These are phyloP conservation scores for Phanerodontia chrysosporium DNA, from an alignment of 768 basidiomycete species.

Conservation along the genomic window DNA sequence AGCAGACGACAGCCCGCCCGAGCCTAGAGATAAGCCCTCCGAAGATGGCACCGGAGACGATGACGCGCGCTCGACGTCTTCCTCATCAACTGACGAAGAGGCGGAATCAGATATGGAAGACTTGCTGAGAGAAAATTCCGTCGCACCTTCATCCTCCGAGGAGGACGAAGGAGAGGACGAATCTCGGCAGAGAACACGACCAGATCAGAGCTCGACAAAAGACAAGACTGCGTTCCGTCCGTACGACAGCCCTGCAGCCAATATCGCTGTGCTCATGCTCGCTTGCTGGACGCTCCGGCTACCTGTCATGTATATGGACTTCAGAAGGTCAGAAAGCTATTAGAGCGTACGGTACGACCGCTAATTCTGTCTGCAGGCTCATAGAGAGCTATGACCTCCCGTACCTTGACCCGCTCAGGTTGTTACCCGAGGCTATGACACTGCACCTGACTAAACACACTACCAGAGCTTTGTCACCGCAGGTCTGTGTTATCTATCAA, in stretches of 20 bases:
- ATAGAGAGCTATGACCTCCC: constrained; percentile 76
- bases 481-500: constrained; percentile 52
- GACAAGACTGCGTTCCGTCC: constrained; percentile 19
- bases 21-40: not conserved
- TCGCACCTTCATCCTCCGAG: constrained; percentile 27
- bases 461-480: constrained; percentile 62
- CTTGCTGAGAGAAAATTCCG: constrained; percentile 37
- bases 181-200: not conserved
- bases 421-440: constrained; percentile 58
- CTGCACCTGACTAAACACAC: constrained; percentile 72
- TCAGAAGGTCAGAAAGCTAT: constrained; percentile 51
- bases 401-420: constrained; percentile 67
- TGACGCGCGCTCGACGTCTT: constrained; percentile 3
- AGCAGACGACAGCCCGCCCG: not conserved
- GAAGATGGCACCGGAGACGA: not conserved
- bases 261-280: constrained; percentile 65
- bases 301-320: constrained; percentile 72
- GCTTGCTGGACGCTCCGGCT: constrained; percentile 79
- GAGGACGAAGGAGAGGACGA: constrained; percentile 26
- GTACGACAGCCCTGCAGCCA: constrained; percentile 41
- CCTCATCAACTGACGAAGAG: constrained; percentile 18
- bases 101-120: constrained; percentile 34
- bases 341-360: not conserved
- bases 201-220: constrained; percentile 3
- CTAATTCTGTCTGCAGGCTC: constrained; percentile 38